These are phyloP conservation scores for Aureobasidium sp. DNA, from an alignment of 2,329 filamentous ascomycete genomes.

Conservation along the genomic window DNA sequence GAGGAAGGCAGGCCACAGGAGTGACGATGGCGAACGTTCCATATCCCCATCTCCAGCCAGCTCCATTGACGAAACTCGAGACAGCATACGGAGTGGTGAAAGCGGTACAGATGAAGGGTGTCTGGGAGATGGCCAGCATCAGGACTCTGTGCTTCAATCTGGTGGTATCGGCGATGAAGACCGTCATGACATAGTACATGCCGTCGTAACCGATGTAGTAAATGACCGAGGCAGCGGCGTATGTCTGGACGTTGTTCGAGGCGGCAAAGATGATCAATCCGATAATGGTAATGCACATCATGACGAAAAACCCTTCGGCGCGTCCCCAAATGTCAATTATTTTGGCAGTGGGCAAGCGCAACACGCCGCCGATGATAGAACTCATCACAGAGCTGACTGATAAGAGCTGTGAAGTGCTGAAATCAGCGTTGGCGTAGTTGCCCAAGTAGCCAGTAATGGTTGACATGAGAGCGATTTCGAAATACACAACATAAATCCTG, in stretches of 20 bases:
- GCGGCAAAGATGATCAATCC: slow-evolving; percentile 22
- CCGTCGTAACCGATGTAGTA: slow-evolving; percentile 22
- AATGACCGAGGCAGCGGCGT: slow-evolving; percentile 21
- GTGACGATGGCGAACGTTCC: slow-evolving; percentile 28
- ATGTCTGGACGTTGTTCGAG: slow-evolving; percentile 18
- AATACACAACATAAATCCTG: slow-evolving; percentile 33
- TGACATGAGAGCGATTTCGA: slow-evolving; percentile 31
- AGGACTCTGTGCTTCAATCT: slow-evolving; percentile 26
- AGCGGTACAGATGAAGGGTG: slow-evolving; percentile 29
- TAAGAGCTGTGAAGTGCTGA: slow-evolving; percentile 23
- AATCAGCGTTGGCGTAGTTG: slow-evolving; percentile 26
- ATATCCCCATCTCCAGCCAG: slow-evolving; percentile 27
- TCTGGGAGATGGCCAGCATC: slow-evolving; percentile 26
- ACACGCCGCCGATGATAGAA: slow-evolving; percentile 21
- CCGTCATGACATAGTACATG: slow-evolving; percentile 17
- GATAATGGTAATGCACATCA: slow-evolving; percentile 18
- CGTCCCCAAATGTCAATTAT: slow-evolving; percentile 20
- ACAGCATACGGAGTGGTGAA: slow-evolving; percentile 21
- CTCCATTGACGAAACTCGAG: slow-evolving; percentile 13
- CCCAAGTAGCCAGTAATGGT: slow-evolving; percentile 25
- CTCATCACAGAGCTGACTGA: slow-evolving; percentile 16
- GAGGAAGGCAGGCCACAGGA: slow-evolving; percentile 24
- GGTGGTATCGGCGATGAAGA: slow-evolving; percentile 21
- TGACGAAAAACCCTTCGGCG: slow-evolving; percentile 18
- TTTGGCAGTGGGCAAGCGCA: slow-evolving; percentile 19